Evolutionary conservation across 306 rosid genomes (phyloP).

Genomic region (Lathyrus tuberosus): DNA sequence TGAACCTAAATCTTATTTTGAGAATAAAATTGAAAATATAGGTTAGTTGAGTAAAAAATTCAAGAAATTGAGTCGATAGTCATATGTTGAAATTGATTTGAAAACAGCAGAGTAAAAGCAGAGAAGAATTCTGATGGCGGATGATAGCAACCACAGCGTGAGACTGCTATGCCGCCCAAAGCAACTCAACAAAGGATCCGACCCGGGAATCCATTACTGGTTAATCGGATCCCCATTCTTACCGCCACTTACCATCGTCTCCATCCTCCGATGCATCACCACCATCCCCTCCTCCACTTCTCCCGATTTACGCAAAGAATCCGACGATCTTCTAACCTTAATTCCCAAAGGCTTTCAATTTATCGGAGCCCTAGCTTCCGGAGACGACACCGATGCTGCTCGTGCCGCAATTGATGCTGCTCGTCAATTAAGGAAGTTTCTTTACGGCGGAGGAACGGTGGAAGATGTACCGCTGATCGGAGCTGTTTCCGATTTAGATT

Average conservation of each 20-base stretch:
- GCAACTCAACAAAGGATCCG: slow-evolving; percentile 50
- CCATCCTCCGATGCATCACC: slow-evolving; percentile 71
- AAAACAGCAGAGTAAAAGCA: neutral
- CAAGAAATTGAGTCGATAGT: neutral
- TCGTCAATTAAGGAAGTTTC: slow-evolving; percentile 51
- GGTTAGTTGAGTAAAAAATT: no score
- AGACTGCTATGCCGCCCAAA: slow-evolving; percentile 59
- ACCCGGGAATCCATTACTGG: slow-evolving; percentile 67
- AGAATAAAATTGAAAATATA: no score
- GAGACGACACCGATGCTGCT: slow-evolving; percentile 51
- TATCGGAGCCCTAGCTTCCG: slow-evolving; percentile 66
- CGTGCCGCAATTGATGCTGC: slow-evolving; percentile 54
- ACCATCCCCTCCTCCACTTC: slow-evolving; percentile 40
- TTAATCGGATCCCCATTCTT: slow-evolving; percentile 84
- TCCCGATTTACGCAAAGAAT: slow-evolving; percentile 62
- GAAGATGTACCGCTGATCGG: slow-evolving; percentile 54
- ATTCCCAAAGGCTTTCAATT: slow-evolving; percentile 70
- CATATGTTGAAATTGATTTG: neutral
- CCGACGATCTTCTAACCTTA: slow-evolving; percentile 70
- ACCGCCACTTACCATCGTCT: slow-evolving; percentile 71
- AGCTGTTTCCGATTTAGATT: slow-evolving; percentile 53
- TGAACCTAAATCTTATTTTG: no score
- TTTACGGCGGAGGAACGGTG: slow-evolving; percentile 40
- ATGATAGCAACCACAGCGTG: slow-evolving; percentile 39
- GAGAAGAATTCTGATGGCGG: slow-evolving; percentile 22